Conservation (phyloP, 768 basidiomycete species). For the Termitomyces sp. region DNA sequence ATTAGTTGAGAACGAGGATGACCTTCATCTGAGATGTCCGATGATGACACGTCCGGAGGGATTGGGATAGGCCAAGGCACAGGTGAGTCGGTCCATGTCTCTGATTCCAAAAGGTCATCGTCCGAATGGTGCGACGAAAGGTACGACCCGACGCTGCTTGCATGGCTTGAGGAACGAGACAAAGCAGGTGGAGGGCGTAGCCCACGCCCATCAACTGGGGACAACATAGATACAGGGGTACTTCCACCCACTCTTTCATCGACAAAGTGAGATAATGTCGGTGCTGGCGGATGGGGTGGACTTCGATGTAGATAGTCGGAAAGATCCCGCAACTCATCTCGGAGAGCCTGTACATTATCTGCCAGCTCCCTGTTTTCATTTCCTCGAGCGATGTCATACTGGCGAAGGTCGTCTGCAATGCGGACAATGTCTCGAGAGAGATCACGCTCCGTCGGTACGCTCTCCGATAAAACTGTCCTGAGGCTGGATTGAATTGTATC, state of each 20-base stretch:
- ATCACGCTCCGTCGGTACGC: constrained; percentile 49
- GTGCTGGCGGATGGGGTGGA: constrained; percentile 7
- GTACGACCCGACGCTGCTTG: constrained; percentile 29
- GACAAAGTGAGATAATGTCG: constrained; percentile 10
- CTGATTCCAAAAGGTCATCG: constrained; percentile 30
- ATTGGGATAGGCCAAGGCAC: constrained; percentile 15
- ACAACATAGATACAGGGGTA: constrained; percentile 25
- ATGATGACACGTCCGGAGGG: constrained; percentile 6
- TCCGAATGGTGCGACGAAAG: constrained; percentile 68
- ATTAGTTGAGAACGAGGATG: constrained; percentile 4
- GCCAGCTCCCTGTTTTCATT: constrained; percentile 62
- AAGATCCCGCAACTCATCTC: constrained; percentile 64
- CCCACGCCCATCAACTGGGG: constrained; percentile 20
- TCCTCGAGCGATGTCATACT: constrained; percentile 53
- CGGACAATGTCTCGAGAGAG: constrained; percentile 44
- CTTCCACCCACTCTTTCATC: constrained; percentile 47
- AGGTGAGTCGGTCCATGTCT: constrained; percentile 17
- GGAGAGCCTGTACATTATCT: constrained; percentile 66
- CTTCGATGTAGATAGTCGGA: constrained; percentile 47
- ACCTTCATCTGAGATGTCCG: constrained; percentile 6
- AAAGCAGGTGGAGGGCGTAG: constrained; percentile 26
- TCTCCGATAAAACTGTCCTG: constrained; percentile 28
- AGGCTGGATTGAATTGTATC: constrained; percentile 32
- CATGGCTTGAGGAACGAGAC: constrained; percentile 36
- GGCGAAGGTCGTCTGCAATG: constrained; percentile 53